Evolutionary conservation across 306 rosid species (phyloP), one percentile per base, ranked within the genome.

Genomic region (Oemleria cerasiformis): DNA sequence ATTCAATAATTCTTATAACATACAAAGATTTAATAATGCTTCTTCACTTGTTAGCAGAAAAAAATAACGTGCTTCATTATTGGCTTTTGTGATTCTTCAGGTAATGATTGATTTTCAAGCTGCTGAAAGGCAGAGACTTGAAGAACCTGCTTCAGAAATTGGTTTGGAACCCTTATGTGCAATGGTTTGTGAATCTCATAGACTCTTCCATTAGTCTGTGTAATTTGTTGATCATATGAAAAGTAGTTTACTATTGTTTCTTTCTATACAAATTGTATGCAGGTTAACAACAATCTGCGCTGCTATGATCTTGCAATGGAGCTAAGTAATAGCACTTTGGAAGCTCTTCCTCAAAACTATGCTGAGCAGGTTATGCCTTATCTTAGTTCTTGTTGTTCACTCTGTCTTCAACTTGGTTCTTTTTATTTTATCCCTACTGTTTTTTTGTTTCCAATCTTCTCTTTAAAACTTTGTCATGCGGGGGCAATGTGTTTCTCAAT

Each of bases 291-390:
- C 85, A 94, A 94, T 78, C 78, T 94, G 77, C 96, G 99, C 70
- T 91, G 99, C 90, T 91, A 94, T 82, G 97, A 94, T 84, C 97
- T 94, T 68, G 99, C 99, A 40, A 85, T 87, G 97, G 97, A 91
- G 83, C 86, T 91, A 11, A 94, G 97, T 85, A 94, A 76, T 78
- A 85, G 92, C 86, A 90, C 90, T 63, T 73, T 81, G 42, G 99
- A 94, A 88, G 92, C 99, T 70, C 95, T 94, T 83, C 97, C 99
- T 41, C 92, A 78, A 66, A 89, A 89, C 72, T 94, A 89, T 67
- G 96, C 95, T 65, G 95, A 91, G 70, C 99, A 94, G 99, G 99
- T 94, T 78, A 61, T 63, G 19, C 70, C 38, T 74, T 60, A 65
- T 70, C 78, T 63, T 58, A n/a, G 30, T 41, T 78, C 36, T 74